Percentiles rank a stretch among this genome's conserved stretches.
phyloP scores from a whole-genome alignment of 371 early-diverging fungal species.

The Mortierella sp. region DNA sequence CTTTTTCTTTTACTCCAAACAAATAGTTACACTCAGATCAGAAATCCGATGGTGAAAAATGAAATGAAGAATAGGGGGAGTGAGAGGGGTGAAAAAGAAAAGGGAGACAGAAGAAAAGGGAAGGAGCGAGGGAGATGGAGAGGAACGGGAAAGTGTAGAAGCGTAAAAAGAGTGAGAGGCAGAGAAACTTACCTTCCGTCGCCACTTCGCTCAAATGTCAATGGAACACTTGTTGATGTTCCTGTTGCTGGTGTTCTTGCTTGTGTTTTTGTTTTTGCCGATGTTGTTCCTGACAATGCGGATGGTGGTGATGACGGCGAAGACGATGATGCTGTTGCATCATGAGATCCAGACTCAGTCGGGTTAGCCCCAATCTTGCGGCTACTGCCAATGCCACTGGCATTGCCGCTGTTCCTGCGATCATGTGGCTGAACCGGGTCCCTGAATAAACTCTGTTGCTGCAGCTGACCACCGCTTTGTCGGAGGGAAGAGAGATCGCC shows the following conservation, averaged over 20 bases:
- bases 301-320: not conserved
- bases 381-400: not conserved
- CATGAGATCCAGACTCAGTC: not conserved
- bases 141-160: not conserved
- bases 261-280: not conserved
- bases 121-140: not conserved
- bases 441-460: not conserved
- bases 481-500: not conserved
- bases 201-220: constrained; percentile 21
- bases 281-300: not conserved
- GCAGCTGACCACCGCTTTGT: not conserved
- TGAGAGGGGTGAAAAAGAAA: not conserved
- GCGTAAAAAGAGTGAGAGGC: not conserved
- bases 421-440: not conserved
- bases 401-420: not conserved
- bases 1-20: too few relatives aligned
- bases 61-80: not conserved
- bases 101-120: not conserved
- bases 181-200: constrained; percentile 25
- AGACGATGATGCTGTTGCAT: not conserved
- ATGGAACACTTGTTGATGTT: not conserved
- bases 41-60: not conserved
- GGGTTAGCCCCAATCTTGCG: not conserved
- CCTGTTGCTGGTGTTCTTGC: not conserved
- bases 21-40: not conserved